Percentiles rank a stretch among this genome's conserved stretches.
Conservation (phyloP, 2,329 filamentous ascomycete genomes). For the Xylariaceae sp. region DNA sequence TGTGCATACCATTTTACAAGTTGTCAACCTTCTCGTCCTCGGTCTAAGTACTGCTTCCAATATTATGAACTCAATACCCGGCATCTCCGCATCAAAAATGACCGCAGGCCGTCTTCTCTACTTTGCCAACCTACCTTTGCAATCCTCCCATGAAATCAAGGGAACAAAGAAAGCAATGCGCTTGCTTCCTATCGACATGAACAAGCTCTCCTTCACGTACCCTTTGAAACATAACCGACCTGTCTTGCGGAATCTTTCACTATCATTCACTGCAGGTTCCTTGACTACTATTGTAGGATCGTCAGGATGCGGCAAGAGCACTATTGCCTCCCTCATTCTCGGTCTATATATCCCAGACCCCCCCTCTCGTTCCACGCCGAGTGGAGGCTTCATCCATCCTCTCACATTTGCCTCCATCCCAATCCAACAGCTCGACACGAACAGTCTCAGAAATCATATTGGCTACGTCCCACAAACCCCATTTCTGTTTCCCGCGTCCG, state of each 20-base stretch:
- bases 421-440: conserved; percentile 57
- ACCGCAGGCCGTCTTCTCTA: conserved; percentile 71
- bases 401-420: conserved; percentile 60
- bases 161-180: conserved; percentile 38
- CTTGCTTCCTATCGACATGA: conserved; percentile 50
- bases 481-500: conserved; percentile 72
- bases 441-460: conserved; percentile 58
- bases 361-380: neutral
- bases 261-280: conserved; percentile 61
- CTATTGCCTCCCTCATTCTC: conserved; percentile 71
- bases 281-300: conserved; percentile 77
- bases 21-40: conserved; percentile 82
- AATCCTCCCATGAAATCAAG: conserved; percentile 55
- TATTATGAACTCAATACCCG: conserved; percentile 73
- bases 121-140: conserved; percentile 58
- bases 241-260: conserved; percentile 63
- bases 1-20: conserved; percentile 63
- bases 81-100: conserved; percentile 71
- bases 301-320: conserved; percentile 91
- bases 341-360: conserved; percentile 59
- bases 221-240: conserved; percentile 47
- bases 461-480: conserved; percentile 70
- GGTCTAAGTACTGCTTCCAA: conserved; percentile 70
- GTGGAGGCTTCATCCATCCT: conserved; percentile 26
- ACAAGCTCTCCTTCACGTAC: conserved; percentile 69